Base-by-base conservation (phyloP, 441 rosid species). In the Erodium trifolium region DNA sequence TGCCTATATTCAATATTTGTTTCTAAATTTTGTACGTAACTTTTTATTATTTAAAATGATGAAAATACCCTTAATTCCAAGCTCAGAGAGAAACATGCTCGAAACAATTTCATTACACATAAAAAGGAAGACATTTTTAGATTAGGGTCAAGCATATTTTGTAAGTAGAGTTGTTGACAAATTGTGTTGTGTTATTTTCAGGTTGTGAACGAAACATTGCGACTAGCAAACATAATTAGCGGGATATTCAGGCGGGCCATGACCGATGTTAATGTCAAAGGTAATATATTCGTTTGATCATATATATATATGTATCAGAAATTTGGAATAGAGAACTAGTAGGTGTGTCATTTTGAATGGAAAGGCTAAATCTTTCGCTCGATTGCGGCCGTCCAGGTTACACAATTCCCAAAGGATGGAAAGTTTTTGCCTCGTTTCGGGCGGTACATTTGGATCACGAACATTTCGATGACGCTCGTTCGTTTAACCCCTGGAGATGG, bases 401-500 rank as follows among this genome's bases (percentile, higher is more conserved):
- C 29, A 86, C 85, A 49, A 89, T 93, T 69, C 99, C 98, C 0
- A 89, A 93, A 65, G 99, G 99, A 11, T 93, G 99, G 97, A 89
- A 80, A 72, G 88, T 91, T 18, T 93, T 91, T 68, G 90, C 96
- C 43, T 93, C 96, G 1, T 93, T 91, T 73, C 84, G 96, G 59
- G 99, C 91, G 5, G 98, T 92, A 34, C 99, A 94, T 83, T 78
- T 92, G 63, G 88, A 92, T 72, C 87, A 76, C 4, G 86, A 86
- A 53, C 83, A 86, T 69, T 94, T 92, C 80, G 82, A 87, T 75
- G 96, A 94, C 10, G 92, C 96, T 76, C 89, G 97, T 2, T 81
- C 92, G 68, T 94, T 94, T 76, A 87, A 92, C 71, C 99, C 98
- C 11, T 94, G 99, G 99, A 82, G 99, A 81, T 94, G 98, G 99